Evolutionary conservation across 148 eudicot species (phyloP).

Genomic region (Rhododendron griersonianum): DNA sequence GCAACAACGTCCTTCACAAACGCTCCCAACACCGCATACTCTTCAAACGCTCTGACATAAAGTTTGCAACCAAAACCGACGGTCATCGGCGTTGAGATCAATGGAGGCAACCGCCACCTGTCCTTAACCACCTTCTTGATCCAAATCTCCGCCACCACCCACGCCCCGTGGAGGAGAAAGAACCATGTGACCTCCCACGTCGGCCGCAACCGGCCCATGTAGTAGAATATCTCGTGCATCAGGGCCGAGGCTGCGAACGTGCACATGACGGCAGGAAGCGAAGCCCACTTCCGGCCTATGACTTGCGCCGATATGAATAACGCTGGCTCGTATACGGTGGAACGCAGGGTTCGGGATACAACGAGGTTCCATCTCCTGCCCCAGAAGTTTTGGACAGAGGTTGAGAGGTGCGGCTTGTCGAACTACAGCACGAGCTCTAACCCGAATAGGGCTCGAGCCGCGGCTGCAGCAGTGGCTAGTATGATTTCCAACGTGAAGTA

Average conservation of each 20-base stretch:
- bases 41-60: too few species aligned
- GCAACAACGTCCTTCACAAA: too few species aligned
- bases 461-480: conserved; percentile 23
- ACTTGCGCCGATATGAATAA: background rate
- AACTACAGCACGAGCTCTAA: conserved; percentile 35
- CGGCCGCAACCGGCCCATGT: conserved; percentile 38
- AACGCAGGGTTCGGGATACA: conserved; percentile 41
- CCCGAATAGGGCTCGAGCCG: background rate
- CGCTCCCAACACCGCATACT: too few species aligned
- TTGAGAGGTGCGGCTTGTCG: conserved; percentile 7
- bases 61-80: too few species aligned
- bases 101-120: conserved; percentile 20
- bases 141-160: conserved; percentile 20
- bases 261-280: too few species aligned
- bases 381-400: conserved; percentile 63
- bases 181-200: conserved; percentile 39
- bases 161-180: conserved; percentile 42
- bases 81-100: conserved; percentile 19
- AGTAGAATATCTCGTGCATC: conserved; percentile 49
- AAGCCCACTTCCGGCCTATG: conserved; percentile 13
- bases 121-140: background rate
- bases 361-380: conserved; percentile 57
- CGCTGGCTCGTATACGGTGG: conserved; percentile 38
- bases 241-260: background rate
- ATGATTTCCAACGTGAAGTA: conserved; percentile 38